Base-by-base conservation (phyloP, 2,329 filamentous ascomycete species). In the Cladosporium sp. region DNA sequence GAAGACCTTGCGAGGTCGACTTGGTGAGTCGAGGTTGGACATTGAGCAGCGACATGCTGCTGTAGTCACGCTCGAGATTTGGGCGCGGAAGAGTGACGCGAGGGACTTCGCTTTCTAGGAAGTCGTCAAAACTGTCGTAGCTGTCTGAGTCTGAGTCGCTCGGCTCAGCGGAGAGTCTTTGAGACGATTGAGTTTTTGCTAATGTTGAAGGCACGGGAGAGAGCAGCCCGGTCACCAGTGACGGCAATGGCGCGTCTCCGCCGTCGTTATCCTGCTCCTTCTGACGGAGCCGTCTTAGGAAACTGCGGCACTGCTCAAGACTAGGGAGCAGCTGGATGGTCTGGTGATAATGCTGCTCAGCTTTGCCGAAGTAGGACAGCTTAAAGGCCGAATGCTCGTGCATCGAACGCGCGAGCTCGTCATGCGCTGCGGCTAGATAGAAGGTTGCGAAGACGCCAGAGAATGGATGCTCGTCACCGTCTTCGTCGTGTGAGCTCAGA, bases 311-410 rank as follows among this genome's bases (percentile, higher is more conserved):
- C 13, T 63, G 34, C 34, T 63, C 63, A 23, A 59, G 16, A 10
- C 39, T 53, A n/a, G 63, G 63, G 5, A 65, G 28, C 26, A 30
- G 18, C 14, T 53, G 18, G 3, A 65, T 18, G 5, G 56, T 56
- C 30, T 43, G 54, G 3, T 32, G 46, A n/a, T 81, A 83, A 49
- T 72, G 75, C 48, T 79, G 73, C 68, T 79, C 74, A 0, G 82
- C 80, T 26, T 75, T 69, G 14, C 76, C 70, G 49, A 83, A 75
- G 14, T 79, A 71, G 0, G 76, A 73, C 7, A 83, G 34, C 68
- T 83, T 84, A 46, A 77, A 77, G 25, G 70, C 70, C 2, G 82
- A 83, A 68, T 79, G 78, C n/a, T 79, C 74, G 63, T 83, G 81
- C 59, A 82, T 79, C 32, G 76, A 69, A 11, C 79, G 76, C 3